phyloP scores from a whole-genome alignment of 148 eudicot genomes.

The Diospyros lotus region DNA sequence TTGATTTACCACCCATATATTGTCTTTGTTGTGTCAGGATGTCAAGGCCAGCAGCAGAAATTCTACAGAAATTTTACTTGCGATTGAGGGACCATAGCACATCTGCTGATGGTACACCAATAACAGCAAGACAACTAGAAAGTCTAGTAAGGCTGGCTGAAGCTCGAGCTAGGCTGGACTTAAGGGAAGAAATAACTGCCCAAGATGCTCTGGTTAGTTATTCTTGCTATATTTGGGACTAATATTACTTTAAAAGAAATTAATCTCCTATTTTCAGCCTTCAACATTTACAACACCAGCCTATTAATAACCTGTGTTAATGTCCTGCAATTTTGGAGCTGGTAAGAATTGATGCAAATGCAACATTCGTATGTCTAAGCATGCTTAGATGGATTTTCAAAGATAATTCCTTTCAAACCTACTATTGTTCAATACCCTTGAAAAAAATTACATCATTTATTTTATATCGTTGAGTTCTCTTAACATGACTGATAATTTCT shows the following conservation, averaged over 20 bases:
- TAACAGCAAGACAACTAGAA: slow-evolving; percentile 97
- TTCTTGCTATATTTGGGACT: background rate
- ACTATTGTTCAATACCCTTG: background rate
- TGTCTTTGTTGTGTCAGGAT: slow-evolving; percentile 41
- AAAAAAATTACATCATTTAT: background rate
- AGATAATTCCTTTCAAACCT: background rate
- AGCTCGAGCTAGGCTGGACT: slow-evolving; percentile 92
- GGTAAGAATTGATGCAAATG: background rate
- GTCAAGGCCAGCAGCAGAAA: slow-evolving; percentile 89
- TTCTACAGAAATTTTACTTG: slow-evolving; percentile 84
- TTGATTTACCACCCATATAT: slow-evolving; percentile 6
- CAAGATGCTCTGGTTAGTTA: slow-evolving; percentile 89
- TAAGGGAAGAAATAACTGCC: slow-evolving; percentile 79
- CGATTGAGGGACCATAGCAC: slow-evolving; percentile 81
- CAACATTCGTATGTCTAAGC: background rate
- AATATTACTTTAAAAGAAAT: background rate
- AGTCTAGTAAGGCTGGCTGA: slow-evolving; percentile 92
- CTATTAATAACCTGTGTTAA: background rate
- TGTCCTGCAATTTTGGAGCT: background rate
- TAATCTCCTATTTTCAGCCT: background rate
- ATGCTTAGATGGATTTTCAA: slow-evolving; percentile 5
- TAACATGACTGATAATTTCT: background rate
- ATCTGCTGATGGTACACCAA: slow-evolving; percentile 94
- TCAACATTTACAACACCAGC: background rate
- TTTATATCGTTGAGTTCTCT: background rate